Base-by-base conservation (phyloP, 2,329 filamentous ascomycete species). In the Lasiodiplodia citricola region DNA sequence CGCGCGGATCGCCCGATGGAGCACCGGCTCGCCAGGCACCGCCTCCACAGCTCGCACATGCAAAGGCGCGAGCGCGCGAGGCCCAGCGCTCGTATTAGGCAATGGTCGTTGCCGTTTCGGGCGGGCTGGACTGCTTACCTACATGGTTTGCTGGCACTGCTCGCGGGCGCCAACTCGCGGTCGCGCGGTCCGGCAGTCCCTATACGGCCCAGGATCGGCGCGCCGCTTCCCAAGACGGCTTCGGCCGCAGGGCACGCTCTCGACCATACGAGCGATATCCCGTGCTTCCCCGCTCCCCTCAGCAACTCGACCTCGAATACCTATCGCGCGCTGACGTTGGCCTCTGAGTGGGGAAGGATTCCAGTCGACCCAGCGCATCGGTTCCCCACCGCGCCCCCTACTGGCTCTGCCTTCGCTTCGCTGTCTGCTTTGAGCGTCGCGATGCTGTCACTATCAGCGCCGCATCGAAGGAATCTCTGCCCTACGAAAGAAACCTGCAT, bases 401-500 rank as follows among this genome's bases (percentile, higher is more conserved):
- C 60, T 64, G 44, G 44, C 60, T 13, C 21, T 38, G 54, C 28
- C 25, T 28, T 35, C 60, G 60, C 60, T 64, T 64, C 18, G 13
- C 28, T 13, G n/a, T 64, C 60, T 35, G 11, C n/a, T 64, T 64
- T 52, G 18, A 21, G 28, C 44, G 31, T 35, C n/a, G 58, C 18
- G 58, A 50, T 63, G 44, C 25, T 63, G 37, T 51, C 58, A 44
- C 35, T 37, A 60, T 64, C 44, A 38, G 50, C 28, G 60, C 28
- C 62, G 18, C 51, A 37, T 47, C n/a, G 62, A 66, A 66, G 63
- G 63, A 57, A 47, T n/a, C 57, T 68, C 66, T 68, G 66, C 66
- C 66, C 66, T 68, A 68, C 66, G 66, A 54, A n/a, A 64, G 60
- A 64, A 50, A 66, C 63, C 55, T 56, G 63, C 63, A 55, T 47